A percentile compares a stretch with the other conserved stretches of the same genome.
These are phyloP conservation scores for Cyberlindnera mrakii DNA, from an alignment of 805 yeast species.

Conservation along the genomic window DNA sequence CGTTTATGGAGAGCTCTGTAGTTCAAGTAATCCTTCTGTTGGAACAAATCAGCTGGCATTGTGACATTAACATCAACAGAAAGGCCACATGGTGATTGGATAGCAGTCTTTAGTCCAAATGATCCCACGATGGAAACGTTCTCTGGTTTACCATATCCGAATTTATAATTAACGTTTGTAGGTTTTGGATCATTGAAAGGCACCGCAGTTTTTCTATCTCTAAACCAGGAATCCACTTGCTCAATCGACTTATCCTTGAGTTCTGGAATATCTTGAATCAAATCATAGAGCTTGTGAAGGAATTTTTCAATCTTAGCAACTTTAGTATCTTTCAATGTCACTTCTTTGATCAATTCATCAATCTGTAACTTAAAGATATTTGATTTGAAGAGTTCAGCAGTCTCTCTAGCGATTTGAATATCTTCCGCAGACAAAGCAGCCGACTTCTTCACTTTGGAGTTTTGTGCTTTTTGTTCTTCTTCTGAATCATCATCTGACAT, in stretches of 20 bases:
- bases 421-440: constrained; percentile 59
- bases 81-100: constrained; percentile 54
- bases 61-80: constrained; percentile 75
- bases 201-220: constrained; percentile 47
- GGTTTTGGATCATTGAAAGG: constrained; percentile 95
- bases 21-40: constrained; percentile 84
- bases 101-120: constrained; percentile 80
- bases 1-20: constrained; percentile 87
- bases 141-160: constrained; percentile 64
- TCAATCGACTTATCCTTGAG: constrained; percentile 43
- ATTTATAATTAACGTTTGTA: constrained; percentile 59
- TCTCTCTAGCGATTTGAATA: constrained; percentile 85
- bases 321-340: constrained; percentile 65
- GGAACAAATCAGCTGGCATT: constrained; percentile 73
- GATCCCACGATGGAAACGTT: constrained; percentile 81
- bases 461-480: constrained; percentile 22
- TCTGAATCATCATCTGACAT: constrained; percentile 24
- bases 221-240: constrained; percentile 53
- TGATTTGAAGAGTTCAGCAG: constrained; percentile 90
- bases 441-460: constrained; percentile 19
- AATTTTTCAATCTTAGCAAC: constrained; percentile 65
- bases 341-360: constrained; percentile 82
- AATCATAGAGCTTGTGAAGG: constrained; percentile 64
- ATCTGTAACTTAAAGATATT: constrained; percentile 93
- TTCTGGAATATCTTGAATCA: constrained; percentile 60